Evolutionary conservation across 192 early-diverging fungal genomes (phyloP).

Genomic region (Coemansia sp.): DNA sequence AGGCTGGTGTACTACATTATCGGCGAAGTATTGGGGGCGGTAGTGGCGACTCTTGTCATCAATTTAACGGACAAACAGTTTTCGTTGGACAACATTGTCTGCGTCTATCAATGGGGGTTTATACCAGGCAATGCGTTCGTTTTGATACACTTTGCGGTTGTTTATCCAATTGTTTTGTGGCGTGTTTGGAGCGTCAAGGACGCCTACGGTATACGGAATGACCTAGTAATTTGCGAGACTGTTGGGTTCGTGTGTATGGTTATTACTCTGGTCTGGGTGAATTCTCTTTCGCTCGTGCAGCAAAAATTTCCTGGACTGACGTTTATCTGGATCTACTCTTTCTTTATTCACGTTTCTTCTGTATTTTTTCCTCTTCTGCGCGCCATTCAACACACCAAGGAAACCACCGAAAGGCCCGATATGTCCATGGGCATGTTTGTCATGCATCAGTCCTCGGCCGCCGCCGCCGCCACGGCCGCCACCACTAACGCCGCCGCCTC

Average conservation of each 20-base stretch:
- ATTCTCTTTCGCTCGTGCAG: conserved; percentile 23
- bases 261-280: conserved; percentile 50
- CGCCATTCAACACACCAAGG: conserved; percentile 23
- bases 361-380: conserved; percentile 34
- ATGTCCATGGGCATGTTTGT: conserved; percentile 8
- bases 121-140: conserved; percentile 23
- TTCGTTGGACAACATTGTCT: conserved; percentile 18
- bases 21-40: neutral
- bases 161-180: conserved; percentile 58
- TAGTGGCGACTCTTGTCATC: conserved; percentile 20
- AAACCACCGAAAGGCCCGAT: neutral
- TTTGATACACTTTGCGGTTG: conserved; percentile 47
- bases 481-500: neutral
- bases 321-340: conserved; percentile 32
- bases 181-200: conserved; percentile 57
- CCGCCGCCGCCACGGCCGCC: neutral
- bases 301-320: conserved; percentile 39
- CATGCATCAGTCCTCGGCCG: conserved; percentile 2
- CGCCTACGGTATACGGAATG: conserved; percentile 63
- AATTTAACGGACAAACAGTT: conserved; percentile 42
- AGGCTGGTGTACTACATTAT: conserved; percentile 27
- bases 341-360: conserved; percentile 41
- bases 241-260: conserved; percentile 50
- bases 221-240: conserved; percentile 58
- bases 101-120: conserved; percentile 37